Evolutionary conservation across 2,329 filamentous ascomycete species (phyloP), one percentile per base, ranked within the genome.

Genomic region (Aspergillus ochraceoroseus): DNA sequence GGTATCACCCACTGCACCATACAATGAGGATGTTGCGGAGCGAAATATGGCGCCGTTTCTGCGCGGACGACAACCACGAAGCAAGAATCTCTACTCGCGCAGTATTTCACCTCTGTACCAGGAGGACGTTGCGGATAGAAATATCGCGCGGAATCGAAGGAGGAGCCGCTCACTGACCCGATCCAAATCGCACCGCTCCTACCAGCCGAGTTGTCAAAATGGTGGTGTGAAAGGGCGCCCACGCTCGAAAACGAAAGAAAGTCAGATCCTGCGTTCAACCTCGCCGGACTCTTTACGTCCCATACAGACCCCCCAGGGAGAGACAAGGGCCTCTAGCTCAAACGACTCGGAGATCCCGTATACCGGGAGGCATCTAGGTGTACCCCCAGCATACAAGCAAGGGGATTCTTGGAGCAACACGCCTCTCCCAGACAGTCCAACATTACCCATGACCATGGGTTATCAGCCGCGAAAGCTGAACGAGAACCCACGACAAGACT

Each of bases 1-100:
- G 7, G 45, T 61, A 18, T 62, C 62, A 7, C 61, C 62, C 3
- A 54, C 52, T 4, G 57, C 52, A 12, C 61, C 61, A 7, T 69
- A 65, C 46, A 69, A 69, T 32, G 66, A 69, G 51, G 63, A 69
- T 47, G 55, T 69, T 37, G 66, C 66, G 4, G 66, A 69, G 43
- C 62, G 66, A 15, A 69, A 69, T 36, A 65, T 67, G 57, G 58
- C 54, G 6, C 45, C 54, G 8, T 61, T 63, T 30, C 48, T 64
- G 6, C 56, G 57, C 26, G 49, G 50, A 13, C 35, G 25, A 3
- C 53, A 55, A 33, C 41, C 55, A 37, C 48, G 45, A 17, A 61
- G 50, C 37, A 48, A 54, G 38, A 46, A 48, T 12, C 37, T 54
- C 5, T 61, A 58, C 43, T 57, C 58, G 8, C 60, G 58, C 7